Base-by-base conservation (phyloP, 176 grass and related monocot species). In the Eleusine indica region DNA sequence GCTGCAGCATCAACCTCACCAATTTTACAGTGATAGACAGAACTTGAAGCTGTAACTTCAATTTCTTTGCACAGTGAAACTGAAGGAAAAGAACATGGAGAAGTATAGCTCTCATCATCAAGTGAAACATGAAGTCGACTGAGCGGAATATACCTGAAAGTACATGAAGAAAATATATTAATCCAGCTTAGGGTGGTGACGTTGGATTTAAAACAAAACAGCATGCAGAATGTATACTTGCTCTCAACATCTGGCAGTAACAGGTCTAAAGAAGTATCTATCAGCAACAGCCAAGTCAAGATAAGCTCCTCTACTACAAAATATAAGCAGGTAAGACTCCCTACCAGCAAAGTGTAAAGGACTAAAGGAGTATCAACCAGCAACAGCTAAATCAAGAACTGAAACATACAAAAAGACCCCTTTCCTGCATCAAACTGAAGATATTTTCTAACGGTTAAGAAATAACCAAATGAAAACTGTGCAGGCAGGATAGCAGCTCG, bases 71-170 rank as follows among this genome's bases (percentile, higher is more conserved):
- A 86, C 19, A 89, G 86, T 47, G 93, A 87, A 43, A 80, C 78
- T 19, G 87, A 83, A 81, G 87, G 91, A 51, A 92, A 95, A 65
- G 87, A 90, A 77, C 83, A 89, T 15, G 77, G 69, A 51, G 84
- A 44, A 72, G 89, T 70, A 66, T 88, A 88, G 84, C 74, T 69
- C 68, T 79, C 38, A 30, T 85, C 91, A 67, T 86, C 87, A 51
- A 87, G 30, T 52, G 77, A 49, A 84, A 84, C 72, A 30, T 85
- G 71, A 81, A 95, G 80, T 71, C 91, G 87, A 77, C 91, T 90
- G 51, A 99, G 91, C 4, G 96, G 96, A 89, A 96, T 68, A 84
- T 99, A 99, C 86, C 96, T 99, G 70, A 83, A 94, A 84, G 18
- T 49, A 25, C 42, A 86, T 62, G 62, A 25, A 86, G 17, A 78